Conservation (phyloP, 108 stramenopile genomes). For the Halocafeteria seosinensis region DNA sequence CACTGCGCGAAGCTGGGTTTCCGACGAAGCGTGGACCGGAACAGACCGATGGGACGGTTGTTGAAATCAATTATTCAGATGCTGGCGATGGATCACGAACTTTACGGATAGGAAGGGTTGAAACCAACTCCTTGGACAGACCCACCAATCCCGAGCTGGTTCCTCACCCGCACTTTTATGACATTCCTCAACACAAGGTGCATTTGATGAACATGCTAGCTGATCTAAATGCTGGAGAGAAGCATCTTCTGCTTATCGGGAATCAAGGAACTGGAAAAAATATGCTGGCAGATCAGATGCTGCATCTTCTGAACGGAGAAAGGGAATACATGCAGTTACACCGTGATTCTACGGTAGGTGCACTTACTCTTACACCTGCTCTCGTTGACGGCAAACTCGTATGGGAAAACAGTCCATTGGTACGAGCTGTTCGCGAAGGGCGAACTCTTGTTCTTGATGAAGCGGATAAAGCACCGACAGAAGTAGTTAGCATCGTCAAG, state of each 20-base stretch:
- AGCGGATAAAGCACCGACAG: slow-evolving; percentile 73
- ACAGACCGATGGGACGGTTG: too few relatives aligned
- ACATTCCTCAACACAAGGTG: slow-evolving; percentile 31
- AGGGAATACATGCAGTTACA: slow-evolving; percentile 79
- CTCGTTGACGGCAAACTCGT: slow-evolving; percentile 52
- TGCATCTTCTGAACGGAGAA: slow-evolving; percentile 43
- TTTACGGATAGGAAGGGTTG: too few relatives aligned
- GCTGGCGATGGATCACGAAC: too few relatives aligned
- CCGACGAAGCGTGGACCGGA: too few relatives aligned
- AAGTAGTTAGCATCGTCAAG: slow-evolving; percentile 62
- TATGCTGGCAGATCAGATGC: slow-evolving; percentile 49
- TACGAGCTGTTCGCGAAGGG: slow-evolving; percentile 52
- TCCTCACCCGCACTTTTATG: slow-evolving; percentile 29
- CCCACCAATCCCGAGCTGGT: slow-evolving; percentile 20
- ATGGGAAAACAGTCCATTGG: slow-evolving; percentile 56
- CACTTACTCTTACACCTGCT: slow-evolving; percentile 42
- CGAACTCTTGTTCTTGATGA: slow-evolving; percentile 64
- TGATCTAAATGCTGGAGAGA: slow-evolving; percentile 43
- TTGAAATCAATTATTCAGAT: too few relatives aligned
- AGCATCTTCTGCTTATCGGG: slow-evolving; percentile 50
- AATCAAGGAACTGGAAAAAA: slow-evolving; percentile 84
- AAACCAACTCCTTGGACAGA: too few relatives aligned
- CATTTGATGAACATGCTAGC: slow-evolving; percentile 35
- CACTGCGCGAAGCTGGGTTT: too few relatives aligned
- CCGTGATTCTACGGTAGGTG: slow-evolving; percentile 60